These are phyloP conservation scores for Elasticomyces elasticus DNA, from an alignment of 495 filamentous ascomycete genomes.

Conservation along the genomic window DNA sequence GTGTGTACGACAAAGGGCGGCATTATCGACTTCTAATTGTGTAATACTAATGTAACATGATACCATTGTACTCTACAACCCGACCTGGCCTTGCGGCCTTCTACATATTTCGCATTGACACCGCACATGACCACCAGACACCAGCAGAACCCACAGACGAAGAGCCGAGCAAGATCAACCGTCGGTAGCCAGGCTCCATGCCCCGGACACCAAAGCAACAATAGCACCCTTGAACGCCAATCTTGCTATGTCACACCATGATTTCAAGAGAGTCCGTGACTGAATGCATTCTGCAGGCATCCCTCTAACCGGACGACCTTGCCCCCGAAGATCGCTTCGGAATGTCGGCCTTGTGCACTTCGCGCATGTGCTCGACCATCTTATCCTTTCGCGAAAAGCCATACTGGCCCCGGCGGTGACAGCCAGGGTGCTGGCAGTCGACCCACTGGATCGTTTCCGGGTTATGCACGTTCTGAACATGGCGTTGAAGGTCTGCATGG, in stretches of 20 bases:
- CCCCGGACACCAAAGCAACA: too few species aligned
- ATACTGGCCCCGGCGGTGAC: constrained; percentile 7
- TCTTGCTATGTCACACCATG: neutral
- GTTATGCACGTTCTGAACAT: constrained; percentile 11
- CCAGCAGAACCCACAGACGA: too few species aligned
- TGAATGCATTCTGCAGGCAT: too few species aligned
- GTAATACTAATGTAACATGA: constrained; percentile 4
- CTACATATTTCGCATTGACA: neutral
- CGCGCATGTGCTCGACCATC: constrained; percentile 20
- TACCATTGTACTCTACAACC: neutral
- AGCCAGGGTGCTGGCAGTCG: constrained; percentile 11
- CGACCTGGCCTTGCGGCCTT: neutral
- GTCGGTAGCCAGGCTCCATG: too few species aligned
- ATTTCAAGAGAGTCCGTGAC: neutral
- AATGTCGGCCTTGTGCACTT: constrained; percentile 9
- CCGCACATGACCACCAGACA: neutral
- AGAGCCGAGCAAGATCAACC: too few species aligned
- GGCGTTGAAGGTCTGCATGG: constrained; percentile 18
- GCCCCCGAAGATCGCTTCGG: neutral
- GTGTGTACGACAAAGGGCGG: neutral
- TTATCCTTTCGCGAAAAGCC: constrained; percentile 21
- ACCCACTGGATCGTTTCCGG: neutral
- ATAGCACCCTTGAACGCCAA: too few species aligned
- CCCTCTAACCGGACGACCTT: neutral
- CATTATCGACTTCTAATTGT: neutral